Evolutionary conservation across 2,329 filamentous ascomycete species (phyloP).

Genomic region (Diplodia mutila): DNA sequence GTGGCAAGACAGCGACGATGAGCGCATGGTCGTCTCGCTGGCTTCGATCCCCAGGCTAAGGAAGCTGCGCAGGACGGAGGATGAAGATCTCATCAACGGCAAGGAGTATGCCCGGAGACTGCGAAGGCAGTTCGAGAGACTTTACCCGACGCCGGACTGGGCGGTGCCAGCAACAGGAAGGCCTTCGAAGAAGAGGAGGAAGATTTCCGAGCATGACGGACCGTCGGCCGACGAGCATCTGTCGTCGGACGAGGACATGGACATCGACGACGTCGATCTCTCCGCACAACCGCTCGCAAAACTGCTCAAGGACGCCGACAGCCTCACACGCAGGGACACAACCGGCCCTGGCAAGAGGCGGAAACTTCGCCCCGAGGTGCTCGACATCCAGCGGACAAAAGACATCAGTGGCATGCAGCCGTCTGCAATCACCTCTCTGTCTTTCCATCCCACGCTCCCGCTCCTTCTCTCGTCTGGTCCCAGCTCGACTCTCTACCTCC

Average conservation of each 20-base stretch:
- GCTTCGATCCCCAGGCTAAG: conserved; percentile 74
- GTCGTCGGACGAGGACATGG: conserved; percentile 61
- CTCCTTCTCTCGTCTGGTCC: conserved; percentile 88
- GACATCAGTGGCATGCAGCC: conserved; percentile 80
- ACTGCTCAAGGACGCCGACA: conserved; percentile 74
- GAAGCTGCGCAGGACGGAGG: conserved; percentile 79
- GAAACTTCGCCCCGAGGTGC: conserved; percentile 80
- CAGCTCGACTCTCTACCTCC: conserved; percentile 82
- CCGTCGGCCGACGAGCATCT: conserved; percentile 55
- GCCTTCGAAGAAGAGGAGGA: conserved; percentile 51
- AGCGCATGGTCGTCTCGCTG: conserved; percentile 81
- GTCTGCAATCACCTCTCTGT: conserved; percentile 78
- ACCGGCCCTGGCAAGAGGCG: conserved; percentile 60
- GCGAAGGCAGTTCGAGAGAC: conserved; percentile 68
- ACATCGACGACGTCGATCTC: conserved; percentile 52
- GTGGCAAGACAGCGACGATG: conserved; percentile 97
- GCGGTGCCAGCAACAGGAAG: conserved; percentile 49
- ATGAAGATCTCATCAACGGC: conserved; percentile 84
- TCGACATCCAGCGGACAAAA: conserved; percentile 87
- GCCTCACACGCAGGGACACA: conserved; percentile 60
- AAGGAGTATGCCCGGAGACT: conserved; percentile 82
- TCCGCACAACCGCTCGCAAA: conserved; percentile 76
- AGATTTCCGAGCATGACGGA: conserved; percentile 44
- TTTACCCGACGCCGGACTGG: conserved; percentile 67
- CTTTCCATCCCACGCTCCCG: conserved; percentile 87